phyloP scores from a whole-genome alignment of 192 early-diverging fungal species.

The Gonapodya sp. region DNA sequence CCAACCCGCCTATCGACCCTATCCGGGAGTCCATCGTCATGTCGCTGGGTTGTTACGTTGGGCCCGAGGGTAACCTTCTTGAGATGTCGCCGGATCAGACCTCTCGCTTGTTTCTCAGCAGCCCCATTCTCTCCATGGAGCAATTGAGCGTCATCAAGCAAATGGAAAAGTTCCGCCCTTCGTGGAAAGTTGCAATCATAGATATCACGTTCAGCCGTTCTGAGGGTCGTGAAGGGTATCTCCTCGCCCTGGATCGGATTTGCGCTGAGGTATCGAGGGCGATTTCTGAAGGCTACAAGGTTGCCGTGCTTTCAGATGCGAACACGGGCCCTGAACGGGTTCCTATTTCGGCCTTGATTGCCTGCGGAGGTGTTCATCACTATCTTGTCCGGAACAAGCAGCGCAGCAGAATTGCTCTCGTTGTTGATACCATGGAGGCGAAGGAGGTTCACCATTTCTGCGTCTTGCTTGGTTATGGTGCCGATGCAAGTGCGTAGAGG shows the following conservation, averaged over 20 bases:
- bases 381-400: conserved; percentile 79
- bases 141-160: conserved; percentile 72
- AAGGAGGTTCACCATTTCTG: conserved; percentile 94
- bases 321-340: conserved; percentile 53
- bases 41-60: conserved; percentile 89
- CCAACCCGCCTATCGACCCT: conserved; percentile 89
- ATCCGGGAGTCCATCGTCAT: conserved; percentile 98
- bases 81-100: conserved; percentile 72
- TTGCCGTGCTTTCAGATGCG: conserved; percentile 79
- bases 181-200: conserved; percentile 71
- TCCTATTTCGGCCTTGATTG: conserved; percentile 75
- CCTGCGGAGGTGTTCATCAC: conserved; percentile 89
- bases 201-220: conserved; percentile 74
- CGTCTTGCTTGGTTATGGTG: conserved; percentile 71
- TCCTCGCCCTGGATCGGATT: conserved; percentile 71
- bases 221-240: conserved; percentile 73
- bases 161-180: conserved; percentile 51
- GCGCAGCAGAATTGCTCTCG: conserved; percentile 76
- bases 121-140: conserved; percentile 75
- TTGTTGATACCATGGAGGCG: conserved; percentile 87
- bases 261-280: conserved; percentile 74
- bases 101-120: conserved; percentile 66
- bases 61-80: conserved; percentile 88
- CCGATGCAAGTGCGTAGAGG: conserved; percentile 13
- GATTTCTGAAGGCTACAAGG: conserved; percentile 67